phyloP scores from a whole-genome alignment of 2,329 filamentous ascomycete species.

The Aureobasidium sp. region DNA sequence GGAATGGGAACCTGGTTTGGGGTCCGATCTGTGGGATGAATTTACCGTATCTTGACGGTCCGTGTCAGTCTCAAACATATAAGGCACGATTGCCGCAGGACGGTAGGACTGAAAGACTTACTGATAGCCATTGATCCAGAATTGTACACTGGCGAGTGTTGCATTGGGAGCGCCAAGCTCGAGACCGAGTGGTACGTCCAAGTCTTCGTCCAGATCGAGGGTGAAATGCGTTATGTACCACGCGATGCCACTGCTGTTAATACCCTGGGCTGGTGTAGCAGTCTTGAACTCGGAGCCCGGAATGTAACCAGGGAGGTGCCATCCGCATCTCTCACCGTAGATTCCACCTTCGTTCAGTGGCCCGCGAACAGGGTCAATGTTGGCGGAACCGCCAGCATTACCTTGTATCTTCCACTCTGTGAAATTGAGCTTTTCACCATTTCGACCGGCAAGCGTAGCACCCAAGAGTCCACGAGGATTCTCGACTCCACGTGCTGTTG shows the following conservation, averaged over 20 bases:
- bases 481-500: constrained; percentile 41
- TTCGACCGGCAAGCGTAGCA: too few relatives aligned
- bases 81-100: too few relatives aligned
- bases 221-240: constrained; percentile 50
- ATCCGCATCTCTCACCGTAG: constrained; percentile 50
- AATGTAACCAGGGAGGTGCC: constrained; percentile 54
- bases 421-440: constrained; percentile 38
- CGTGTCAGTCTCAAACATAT: too few relatives aligned
- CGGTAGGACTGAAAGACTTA: too few relatives aligned
- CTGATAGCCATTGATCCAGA: constrained; percentile 61
- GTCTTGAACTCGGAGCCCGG: too few relatives aligned
- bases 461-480: constrained; percentile 47
- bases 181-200: constrained; percentile 53
- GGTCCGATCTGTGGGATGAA: constrained; percentile 53
- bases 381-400: constrained; percentile 45
- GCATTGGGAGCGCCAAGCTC: constrained; percentile 41
- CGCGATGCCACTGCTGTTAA: constrained; percentile 42
- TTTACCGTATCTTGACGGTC: too few relatives aligned
- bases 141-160: constrained; percentile 44
- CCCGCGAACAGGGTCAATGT: constrained; percentile 51
- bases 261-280: too few relatives aligned
- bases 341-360: constrained; percentile 53
- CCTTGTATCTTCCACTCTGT: constrained; percentile 53
- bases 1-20: constrained; percentile 54
- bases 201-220: constrained; percentile 39